Percentiles rank a stretch among this genome's conserved stretches.
Conservation (phyloP, 257 asterid species). For the Paraleonurus japonicus region DNA sequence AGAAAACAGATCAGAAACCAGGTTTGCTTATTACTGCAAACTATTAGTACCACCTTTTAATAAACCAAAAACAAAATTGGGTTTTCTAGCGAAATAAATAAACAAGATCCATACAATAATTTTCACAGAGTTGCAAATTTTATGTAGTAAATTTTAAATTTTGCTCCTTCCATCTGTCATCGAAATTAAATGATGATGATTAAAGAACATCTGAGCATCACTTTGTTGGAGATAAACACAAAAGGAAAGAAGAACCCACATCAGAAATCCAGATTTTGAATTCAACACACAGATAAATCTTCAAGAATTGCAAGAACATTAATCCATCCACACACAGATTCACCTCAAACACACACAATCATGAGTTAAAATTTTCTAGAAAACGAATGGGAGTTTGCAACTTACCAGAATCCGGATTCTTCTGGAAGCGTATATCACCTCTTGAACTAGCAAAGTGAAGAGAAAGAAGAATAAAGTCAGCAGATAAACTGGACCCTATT, state of each 20-base stretch:
- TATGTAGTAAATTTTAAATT: neutral
- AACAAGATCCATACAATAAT: constrained; percentile 2
- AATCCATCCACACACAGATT: neutral
- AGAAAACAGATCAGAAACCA: neutral
- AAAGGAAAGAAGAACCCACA: constrained; percentile 10
- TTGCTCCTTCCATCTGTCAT: neutral
- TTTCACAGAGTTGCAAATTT: neutral
- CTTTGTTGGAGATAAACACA: constrained; percentile 4
- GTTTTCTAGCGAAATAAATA: neutral
- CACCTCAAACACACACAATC: constrained; percentile 8
- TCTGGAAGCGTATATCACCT: neutral
- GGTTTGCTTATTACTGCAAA: neutral
- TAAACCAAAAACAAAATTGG: neutral
- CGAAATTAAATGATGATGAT: neutral
- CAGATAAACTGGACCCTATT: neutral
- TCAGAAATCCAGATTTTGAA: constrained; percentile 13
- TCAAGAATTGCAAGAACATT: neutral
- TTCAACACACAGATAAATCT: constrained; percentile 12
- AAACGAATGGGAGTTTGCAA: neutral
- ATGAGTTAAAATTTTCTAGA: neutral
- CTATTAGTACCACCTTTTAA: neutral
- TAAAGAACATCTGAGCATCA: neutral
- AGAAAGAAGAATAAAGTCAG: neutral
- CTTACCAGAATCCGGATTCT: constrained; percentile 30
- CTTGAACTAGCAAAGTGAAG: neutral